A percentile compares a stretch with the other conserved stretches of the same genome.
phyloP scores from a whole-genome alignment of 345 rosid genomes.

The Brassica juncea region DNA sequence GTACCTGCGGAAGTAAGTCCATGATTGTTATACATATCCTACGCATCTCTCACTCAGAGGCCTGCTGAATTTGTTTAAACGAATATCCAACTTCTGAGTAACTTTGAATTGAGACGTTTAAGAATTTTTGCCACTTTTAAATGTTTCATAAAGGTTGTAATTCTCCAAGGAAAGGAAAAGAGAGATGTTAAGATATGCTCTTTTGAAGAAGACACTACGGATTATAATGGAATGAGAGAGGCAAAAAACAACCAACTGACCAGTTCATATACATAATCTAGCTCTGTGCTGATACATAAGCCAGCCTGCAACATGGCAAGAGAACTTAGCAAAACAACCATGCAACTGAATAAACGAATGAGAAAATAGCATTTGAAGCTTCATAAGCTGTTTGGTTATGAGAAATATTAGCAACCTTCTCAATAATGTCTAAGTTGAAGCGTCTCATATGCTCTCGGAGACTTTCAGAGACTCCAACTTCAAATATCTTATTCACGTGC shows the following conservation, averaged over 20 bases:
- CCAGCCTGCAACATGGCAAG: constrained; percentile 56
- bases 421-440: constrained; percentile 64
- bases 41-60: constrained; percentile 15
- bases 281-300: constrained; percentile 72
- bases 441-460: constrained; percentile 63
- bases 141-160: neutral
- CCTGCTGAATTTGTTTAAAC: constrained; percentile 6
- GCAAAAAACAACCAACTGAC: constrained; percentile 46
- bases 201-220: constrained; percentile 3
- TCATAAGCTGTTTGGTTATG: constrained; percentile 28
- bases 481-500: constrained; percentile 82
- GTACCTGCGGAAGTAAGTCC: constrained; percentile 51
- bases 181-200: constrained; percentile 9
- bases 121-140: constrained; percentile 5
- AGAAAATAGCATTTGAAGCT: neutral
- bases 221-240: neutral
- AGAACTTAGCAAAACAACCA: constrained; percentile 27
- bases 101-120: neutral
- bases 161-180: constrained; percentile 6
- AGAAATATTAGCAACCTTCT: constrained; percentile 56
- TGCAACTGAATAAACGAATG: neutral
- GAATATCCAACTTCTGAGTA: neutral
- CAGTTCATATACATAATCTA: constrained; percentile 86
- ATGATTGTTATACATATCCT: constrained; percentile 1
- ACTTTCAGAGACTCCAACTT: constrained; percentile 75